phyloP scores from a whole-genome alignment of 140 eudicot species.

The Bidens hawaiensis region DNA sequence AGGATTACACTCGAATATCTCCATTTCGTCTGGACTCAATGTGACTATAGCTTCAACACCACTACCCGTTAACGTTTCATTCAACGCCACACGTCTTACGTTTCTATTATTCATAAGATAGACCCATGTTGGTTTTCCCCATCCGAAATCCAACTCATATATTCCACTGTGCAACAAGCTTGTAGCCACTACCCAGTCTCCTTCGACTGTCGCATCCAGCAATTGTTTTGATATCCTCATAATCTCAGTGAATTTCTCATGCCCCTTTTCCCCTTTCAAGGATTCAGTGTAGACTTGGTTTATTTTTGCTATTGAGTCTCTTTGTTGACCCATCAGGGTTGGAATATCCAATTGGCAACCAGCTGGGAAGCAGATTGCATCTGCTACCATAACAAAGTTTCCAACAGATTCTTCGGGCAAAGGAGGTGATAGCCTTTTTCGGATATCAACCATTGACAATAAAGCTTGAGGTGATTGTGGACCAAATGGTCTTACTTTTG shows the following conservation, averaged over 20 bases:
- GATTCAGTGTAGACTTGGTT: background rate
- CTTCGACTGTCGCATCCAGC: background rate
- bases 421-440: conserved; percentile 14
- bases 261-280: background rate
- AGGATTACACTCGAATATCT: conserved; percentile 20
- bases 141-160: conserved; percentile 33
- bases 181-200: conserved; percentile 3
- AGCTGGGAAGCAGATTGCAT: conserved; percentile 1
- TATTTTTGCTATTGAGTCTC: conserved; percentile 1
- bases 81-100: background rate
- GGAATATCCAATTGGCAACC: background rate
- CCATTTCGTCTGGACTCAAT: conserved; percentile 29
- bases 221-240: background rate
- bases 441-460: conserved; percentile 2
- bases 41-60: too few relatives aligned
- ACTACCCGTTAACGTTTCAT: conserved; percentile 21
- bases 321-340: background rate
- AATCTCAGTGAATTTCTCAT: background rate
- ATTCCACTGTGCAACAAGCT: conserved; percentile 25
- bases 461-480: conserved; percentile 6
- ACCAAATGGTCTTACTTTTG: background rate
- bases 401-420: background rate
- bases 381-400: background rate
- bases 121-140: conserved; percentile 48
- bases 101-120: background rate